Percentiles rank a stretch among this genome's conserved stretches.
Conservation (phyloP, 169 alveolate species). For the Haemoproteus tartakovskyi region DNA sequence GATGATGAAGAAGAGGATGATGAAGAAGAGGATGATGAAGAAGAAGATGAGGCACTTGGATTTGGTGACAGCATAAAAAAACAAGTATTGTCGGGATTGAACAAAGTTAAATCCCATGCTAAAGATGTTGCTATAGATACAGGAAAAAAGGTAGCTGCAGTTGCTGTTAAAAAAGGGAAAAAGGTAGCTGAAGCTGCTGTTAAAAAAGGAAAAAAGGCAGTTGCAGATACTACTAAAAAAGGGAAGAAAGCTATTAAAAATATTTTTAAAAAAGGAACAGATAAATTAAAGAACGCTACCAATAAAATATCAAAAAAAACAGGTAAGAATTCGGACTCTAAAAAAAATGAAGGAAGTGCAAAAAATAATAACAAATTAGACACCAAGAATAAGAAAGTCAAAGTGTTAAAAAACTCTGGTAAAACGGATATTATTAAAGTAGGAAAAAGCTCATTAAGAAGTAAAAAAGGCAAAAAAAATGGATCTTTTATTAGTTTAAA, state of each 20-base stretch:
- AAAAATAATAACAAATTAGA: not conserved
- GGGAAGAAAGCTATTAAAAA: not conserved
- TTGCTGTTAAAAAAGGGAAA: not conserved
- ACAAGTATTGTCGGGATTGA: too few species aligned
- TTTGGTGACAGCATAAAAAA: too few species aligned
- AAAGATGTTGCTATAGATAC: not conserved
- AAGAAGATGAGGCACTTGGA: not conserved
- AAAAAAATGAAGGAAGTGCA: not conserved
- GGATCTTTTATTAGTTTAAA: too few species aligned
- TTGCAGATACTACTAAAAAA: not conserved
- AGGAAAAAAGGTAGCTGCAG: conserved; percentile 5
- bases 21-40: not conserved
- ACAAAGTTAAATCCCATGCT: not conserved
- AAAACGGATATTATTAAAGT: too few species aligned
- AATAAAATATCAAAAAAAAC: not conserved
- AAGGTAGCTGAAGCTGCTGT: not conserved
- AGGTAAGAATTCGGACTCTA: not conserved
- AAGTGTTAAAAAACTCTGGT: too few species aligned
- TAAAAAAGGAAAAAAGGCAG: not conserved
- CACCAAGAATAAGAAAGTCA: not conserved
- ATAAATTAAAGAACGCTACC: not conserved
- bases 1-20: not conserved
- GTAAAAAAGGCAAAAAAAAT: not conserved
- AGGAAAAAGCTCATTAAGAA: not conserved
- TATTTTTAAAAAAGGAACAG: not conserved